Evolutionary conservation across 129 eudicot genomes (phyloP).

Genomic region (Flaveria ramosissima): DNA sequence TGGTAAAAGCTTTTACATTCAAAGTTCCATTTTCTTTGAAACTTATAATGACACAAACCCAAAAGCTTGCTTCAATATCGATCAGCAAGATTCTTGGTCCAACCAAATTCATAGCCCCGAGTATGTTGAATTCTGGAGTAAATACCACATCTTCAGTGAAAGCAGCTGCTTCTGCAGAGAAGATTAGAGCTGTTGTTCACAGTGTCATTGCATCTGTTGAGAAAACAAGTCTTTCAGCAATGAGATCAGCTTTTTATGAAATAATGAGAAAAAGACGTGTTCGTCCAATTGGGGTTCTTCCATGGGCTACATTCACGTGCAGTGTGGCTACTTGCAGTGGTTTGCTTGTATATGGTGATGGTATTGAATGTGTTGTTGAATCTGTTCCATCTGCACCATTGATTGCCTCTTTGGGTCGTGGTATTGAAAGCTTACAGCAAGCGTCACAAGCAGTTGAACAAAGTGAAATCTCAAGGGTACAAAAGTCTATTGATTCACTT

Average conservation of each 20-base stretch:
- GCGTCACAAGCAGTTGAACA: conserved; percentile 56
- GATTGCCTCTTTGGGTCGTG: conserved; percentile 92
- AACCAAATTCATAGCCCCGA: conserved; percentile 56
- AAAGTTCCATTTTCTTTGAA: conserved; percentile 68
- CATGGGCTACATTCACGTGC: conserved; percentile 87
- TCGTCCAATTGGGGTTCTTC: conserved; percentile 65
- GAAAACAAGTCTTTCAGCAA: conserved; percentile 87
- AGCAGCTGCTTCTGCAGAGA: conserved; percentile 86
- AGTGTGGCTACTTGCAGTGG: conserved; percentile 78
- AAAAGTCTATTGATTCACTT: conserved; percentile 64
- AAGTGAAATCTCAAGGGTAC: conserved; percentile 56
- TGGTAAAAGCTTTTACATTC: conserved; percentile 56
- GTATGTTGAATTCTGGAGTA: conserved; percentile 51
- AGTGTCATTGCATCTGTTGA: conserved; percentile 79
- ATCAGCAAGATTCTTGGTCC: conserved; percentile 66
- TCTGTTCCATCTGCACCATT: conserved; percentile 83
- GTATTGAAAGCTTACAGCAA: conserved; percentile 70
- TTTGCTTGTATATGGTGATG: conserved; percentile 80
- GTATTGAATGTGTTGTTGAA: conserved; percentile 89
- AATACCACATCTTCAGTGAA: conserved; percentile 60
- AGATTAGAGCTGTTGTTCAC: conserved; percentile 71
- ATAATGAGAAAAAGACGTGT: conserved; percentile 81
- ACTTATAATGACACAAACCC: conserved; percentile 65
- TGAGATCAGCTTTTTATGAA: conserved; percentile 85
- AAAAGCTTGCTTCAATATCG: conserved; percentile 59